Evolutionary conservation across 768 basidiomycete genomes (phyloP).

Genomic region (Cystofilobasidium bisporidii): DNA sequence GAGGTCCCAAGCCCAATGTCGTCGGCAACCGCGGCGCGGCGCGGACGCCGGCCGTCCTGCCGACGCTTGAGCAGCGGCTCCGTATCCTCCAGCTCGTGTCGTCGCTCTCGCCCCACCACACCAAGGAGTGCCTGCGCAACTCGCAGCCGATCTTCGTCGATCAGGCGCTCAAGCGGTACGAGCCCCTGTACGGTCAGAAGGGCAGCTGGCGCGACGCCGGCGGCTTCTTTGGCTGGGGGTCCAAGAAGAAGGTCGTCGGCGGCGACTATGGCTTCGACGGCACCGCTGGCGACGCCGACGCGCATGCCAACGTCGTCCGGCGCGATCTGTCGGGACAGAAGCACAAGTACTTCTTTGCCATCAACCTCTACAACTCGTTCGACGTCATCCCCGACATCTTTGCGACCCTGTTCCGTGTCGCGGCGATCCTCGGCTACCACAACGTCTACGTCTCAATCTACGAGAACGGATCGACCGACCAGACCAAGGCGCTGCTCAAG

Average conservation of each 20-base stretch:
- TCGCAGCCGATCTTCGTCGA: slow-evolving; percentile 68
- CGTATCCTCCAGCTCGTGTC: slow-evolving; percentile 80
- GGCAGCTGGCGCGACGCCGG: slow-evolving; percentile 40
- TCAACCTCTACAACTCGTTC: slow-evolving; percentile 99
- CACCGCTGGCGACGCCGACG: background rate
- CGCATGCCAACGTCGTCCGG: slow-evolving; percentile 24
- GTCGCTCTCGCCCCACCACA: slow-evolving; percentile 81
- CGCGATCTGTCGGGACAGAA: slow-evolving; percentile 44
- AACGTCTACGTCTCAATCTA: slow-evolving; percentile 98
- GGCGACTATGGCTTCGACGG: background rate
- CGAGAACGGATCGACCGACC: slow-evolving; percentile 98
- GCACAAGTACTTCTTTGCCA: slow-evolving; percentile 99
- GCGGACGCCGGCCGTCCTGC: slow-evolving; percentile 43
- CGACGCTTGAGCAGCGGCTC: slow-evolving; percentile 70
- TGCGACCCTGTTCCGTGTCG: slow-evolving; percentile 86
- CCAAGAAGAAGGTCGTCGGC: background rate
- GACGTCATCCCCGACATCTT: slow-evolving; percentile 96
- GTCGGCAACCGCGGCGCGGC: slow-evolving; percentile 2
- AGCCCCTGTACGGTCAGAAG: slow-evolving; percentile 68
- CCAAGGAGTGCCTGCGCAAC: slow-evolving; percentile 76
- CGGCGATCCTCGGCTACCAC: slow-evolving; percentile 85
- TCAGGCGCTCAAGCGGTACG: slow-evolving; percentile 78
- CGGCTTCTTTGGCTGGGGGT: slow-evolving; percentile 23
- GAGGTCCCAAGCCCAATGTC: slow-evolving; percentile 3
- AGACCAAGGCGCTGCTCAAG: slow-evolving; percentile 89